Conservation (phyloP, 2,329 filamentous ascomycete species). For the Alternaria sp. region DNA sequence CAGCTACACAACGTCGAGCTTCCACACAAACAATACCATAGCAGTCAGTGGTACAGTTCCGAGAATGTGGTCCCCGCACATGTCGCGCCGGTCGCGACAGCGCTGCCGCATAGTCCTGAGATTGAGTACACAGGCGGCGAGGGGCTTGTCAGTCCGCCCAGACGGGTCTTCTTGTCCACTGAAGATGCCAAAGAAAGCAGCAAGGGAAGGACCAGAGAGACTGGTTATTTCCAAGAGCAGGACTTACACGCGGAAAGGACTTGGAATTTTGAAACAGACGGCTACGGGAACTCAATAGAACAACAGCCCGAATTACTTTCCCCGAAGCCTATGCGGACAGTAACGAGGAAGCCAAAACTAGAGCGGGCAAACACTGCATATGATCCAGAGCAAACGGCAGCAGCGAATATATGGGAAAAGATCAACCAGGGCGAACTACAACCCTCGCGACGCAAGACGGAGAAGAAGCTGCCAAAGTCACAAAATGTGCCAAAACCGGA, state of each 20-base stretch:
- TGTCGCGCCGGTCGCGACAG: not conserved
- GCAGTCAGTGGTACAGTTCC: constrained; percentile 5
- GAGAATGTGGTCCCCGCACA: not conserved
- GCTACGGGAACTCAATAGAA: not conserved
- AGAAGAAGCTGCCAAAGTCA: not conserved
- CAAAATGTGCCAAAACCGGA: not conserved
- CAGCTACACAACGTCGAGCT: not conserved
- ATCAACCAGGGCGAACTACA: not conserved
- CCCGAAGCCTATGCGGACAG: not conserved
- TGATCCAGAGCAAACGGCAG: not conserved
- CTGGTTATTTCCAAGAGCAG: not conserved
- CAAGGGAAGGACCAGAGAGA: not conserved
- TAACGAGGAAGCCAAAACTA: not conserved
- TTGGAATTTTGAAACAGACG: not conserved
- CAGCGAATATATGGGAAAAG: constrained; percentile 1
- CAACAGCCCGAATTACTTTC: not conserved
- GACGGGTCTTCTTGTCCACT: not conserved
- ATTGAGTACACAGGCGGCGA: constrained; percentile 7
- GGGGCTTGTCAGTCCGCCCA: constrained; percentile 8
- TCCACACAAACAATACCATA: not conserved
- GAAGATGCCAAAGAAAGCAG: not conserved
- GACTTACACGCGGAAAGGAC: not conserved
- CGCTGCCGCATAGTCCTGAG: not conserved
- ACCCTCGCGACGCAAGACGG: not conserved
- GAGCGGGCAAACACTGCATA: not conserved